phyloP scores from a whole-genome alignment of 106 monocot species.

The Dactylorhiza incarnata region DNA sequence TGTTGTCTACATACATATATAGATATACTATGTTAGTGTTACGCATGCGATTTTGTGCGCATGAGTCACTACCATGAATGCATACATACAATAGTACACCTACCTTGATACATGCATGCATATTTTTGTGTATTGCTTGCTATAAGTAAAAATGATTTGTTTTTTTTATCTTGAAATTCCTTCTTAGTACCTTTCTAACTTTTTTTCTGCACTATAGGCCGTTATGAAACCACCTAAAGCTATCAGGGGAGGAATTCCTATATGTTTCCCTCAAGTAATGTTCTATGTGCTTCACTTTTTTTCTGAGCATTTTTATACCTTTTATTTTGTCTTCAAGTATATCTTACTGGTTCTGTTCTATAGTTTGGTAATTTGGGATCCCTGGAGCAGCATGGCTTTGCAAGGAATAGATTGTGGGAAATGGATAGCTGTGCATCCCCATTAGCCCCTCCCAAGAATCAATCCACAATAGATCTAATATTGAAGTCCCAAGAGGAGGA shows the following conservation, averaged over 20 bases:
- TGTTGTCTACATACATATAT: neutral
- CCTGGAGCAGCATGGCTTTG: constrained; percentile 62
- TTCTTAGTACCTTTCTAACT: neutral
- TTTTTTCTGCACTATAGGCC: constrained; percentile 20
- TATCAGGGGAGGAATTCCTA: constrained; percentile 44
- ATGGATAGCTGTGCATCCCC: constrained; percentile 38
- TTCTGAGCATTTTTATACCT: neutral
- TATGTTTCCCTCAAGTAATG: constrained; percentile 61
- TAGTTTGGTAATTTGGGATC: constrained; percentile 50
- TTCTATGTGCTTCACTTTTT: neutral
- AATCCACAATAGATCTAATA: constrained; percentile 44
- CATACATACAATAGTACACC: neutral
- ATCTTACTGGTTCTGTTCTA: constrained; percentile 1
- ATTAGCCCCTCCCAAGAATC: constrained; percentile 29
- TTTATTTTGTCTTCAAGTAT: neutral
- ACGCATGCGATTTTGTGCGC: neutral
- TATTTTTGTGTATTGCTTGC: neutral
- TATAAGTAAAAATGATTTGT: neutral
- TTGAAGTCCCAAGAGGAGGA: constrained; percentile 53
- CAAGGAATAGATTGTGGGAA: constrained; percentile 49
- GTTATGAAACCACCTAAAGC: constrained; percentile 32
- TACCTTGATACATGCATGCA: neutral
- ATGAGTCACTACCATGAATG: neutral
- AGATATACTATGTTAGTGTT: neutral
- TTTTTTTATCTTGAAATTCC: neutral